Percentiles rank a stretch among this genome's conserved stretches.
Conservation (phyloP, 306 rosid genomes). For the Pyrus bretschneideri region DNA sequence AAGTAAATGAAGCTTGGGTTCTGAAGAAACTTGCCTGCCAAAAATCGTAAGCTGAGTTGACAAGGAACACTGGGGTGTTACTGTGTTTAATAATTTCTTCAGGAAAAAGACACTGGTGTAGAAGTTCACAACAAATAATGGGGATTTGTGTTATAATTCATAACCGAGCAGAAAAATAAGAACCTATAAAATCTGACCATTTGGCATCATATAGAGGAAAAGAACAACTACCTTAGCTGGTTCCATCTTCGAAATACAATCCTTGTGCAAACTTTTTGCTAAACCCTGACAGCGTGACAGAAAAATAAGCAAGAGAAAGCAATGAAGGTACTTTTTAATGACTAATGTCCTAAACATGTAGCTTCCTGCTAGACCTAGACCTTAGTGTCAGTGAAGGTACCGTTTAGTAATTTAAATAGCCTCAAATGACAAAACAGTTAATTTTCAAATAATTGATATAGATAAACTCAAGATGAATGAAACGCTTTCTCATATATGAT, state of each 20-base stretch:
- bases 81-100: constrained; percentile 53
- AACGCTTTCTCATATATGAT: background rate
- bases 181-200: constrained; percentile 5
- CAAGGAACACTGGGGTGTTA: constrained; percentile 74
- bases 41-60: constrained; percentile 85
- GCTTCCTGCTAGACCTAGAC: background rate
- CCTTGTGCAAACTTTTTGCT: constrained; percentile 61
- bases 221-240: constrained; percentile 57
- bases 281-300: constrained; percentile 47
- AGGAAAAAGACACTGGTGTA: constrained; percentile 81
- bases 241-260: constrained; percentile 55
- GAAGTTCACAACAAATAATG: constrained; percentile 8
- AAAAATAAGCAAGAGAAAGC: constrained; percentile 1
- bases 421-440: background rate
- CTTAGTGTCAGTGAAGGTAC: background rate
- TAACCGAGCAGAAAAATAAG: constrained; percentile 5
- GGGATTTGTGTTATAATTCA: background rate
- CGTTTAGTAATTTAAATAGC: background rate
- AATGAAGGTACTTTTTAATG: background rate
- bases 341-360: background rate
- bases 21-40: constrained; percentile 71
- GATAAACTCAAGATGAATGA: background rate
- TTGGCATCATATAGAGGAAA: constrained; percentile 7
- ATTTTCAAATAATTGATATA: background rate
- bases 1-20: constrained; percentile 18